phyloP scores from a whole-genome alignment of 2,329 filamentous ascomycete species.

The Cytospora mali region DNA sequence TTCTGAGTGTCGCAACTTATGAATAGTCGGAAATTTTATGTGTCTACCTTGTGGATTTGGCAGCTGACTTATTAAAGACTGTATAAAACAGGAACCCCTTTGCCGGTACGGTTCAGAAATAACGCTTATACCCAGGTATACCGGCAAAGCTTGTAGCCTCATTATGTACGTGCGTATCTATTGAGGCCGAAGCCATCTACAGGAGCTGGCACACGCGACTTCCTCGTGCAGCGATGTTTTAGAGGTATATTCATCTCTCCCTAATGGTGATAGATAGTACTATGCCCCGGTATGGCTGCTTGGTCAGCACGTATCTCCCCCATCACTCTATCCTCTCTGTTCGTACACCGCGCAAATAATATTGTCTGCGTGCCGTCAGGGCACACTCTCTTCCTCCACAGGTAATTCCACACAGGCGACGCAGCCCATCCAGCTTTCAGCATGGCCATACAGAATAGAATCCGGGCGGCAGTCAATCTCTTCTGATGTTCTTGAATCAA shows the following conservation, averaged over 20 bases:
- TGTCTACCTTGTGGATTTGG: no score
- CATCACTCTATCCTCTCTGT: slow-evolving; percentile 5
- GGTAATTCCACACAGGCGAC: not conserved
- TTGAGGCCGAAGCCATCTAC: not conserved
- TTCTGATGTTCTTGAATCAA: not conserved
- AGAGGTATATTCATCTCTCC: slow-evolving; percentile 13
- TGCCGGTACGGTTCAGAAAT: no score
- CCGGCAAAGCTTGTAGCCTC: no score
- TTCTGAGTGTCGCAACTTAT: no score
- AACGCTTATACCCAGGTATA: no score
- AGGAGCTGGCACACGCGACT: not conserved
- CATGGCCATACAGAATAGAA: not conserved
- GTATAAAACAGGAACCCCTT: no score
- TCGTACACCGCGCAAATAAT: not conserved
- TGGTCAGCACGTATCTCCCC: not conserved
- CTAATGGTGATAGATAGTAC: slow-evolving; percentile 15
- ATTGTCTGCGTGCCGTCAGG: not conserved
- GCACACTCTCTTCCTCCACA: not conserved
- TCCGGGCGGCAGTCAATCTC: not conserved
- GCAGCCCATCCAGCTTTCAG: not conserved
- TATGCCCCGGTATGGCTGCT: slow-evolving; percentile 5
- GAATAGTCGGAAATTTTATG: no score
- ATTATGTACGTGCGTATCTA: no score
- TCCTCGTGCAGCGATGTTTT: not conserved
- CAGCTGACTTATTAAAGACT: no score